Base-by-base conservation (phyloP, 106 monocot genomes). In the Dactylorhiza incarnata region DNA sequence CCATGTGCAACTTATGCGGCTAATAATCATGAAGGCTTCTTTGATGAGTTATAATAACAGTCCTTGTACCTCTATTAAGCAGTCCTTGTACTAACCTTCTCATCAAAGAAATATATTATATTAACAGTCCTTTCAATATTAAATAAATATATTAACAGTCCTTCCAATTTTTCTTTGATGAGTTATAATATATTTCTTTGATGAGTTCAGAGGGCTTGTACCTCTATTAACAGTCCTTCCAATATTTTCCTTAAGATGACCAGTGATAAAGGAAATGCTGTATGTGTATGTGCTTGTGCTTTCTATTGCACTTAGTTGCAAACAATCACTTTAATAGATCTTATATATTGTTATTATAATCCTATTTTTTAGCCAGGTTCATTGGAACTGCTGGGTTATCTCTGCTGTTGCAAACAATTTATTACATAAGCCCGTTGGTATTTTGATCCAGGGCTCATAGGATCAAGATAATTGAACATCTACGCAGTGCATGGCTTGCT, bases 381-480 rank as follows among this genome's bases (percentile, higher is more conserved):
- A 24, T 65, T 65, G 12, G 65, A 3, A 22, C 29, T 65, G 10
- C 17, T 46, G 14, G 9, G 48, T 20, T 72, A 20, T 49, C 14
- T 22, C 19, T 46, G 49, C 23, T 49, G 23, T 49, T 72, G 49
- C 23, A 43, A 46, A 49, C 44, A 11, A 49, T 22, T 48, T 49
- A 16, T 72, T 78, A 17, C 58, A 72, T n/a, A n/a, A 72, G 17
- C 29, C 23, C 49, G 11, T 25, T 74, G 56, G 3, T 56, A 16
- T 48, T 77, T 37, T 45, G 14, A 22, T 81, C 10, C 87, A 99
- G 97, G 86, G 74, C 66, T 49, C 81, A 91, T 75, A 86, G 85
- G 77, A 83, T 73, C 16, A 87, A 80, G 79, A 82, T 99, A 78
- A 67, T 99, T 72, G 87, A 89, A 46, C 67, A 99, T 80, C 83